Evolutionary conservation across 345 rosid species (phyloP), one percentile per base, ranked within the genome.

Genomic region (Ceriops zippeliana): DNA sequence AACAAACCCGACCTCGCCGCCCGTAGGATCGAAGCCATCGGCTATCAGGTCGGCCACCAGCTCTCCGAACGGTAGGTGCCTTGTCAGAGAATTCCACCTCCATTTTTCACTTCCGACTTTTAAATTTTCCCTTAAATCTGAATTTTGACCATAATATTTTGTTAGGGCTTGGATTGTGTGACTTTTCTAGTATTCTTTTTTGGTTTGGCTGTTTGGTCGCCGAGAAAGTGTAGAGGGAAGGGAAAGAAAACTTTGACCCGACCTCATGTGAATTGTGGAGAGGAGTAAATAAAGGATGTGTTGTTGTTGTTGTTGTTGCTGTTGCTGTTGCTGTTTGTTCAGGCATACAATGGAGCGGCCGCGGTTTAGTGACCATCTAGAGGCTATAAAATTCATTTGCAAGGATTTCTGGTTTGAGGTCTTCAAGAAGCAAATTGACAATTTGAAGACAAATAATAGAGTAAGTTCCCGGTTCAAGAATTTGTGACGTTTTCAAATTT

Each of bases 21-120:
- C 42, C 96, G 97, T 35, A 84, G 99, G 73, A 96, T 96, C 86
- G 97, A 96, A 72, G 92, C 98, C 72, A 96, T 96, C 56, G 99
- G 99, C 68, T 96, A 86, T 66, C 99, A 96, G 79, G 98, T 96
- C 79, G 99, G 99, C 68, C 96, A 90, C 73, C 99, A 96, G 91
- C 99, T 96, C 82, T 90, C 97, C 60, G 99, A 92, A 80, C 87
- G 97, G 97, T 90, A 71, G 34, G 1, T 11, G 13, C 28, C 22
- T 35, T 3, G 5, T 7, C 3, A 16, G n/a, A 2, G 37, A 34
- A 34, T 34, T 34, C 9, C 37, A 34, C 10, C 37, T 34, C 37
- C 37, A 1, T 7, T 34, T 32, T 34, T 34, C 16, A n/a, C 1
- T 26, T 26, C 58, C 8, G 22, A 27, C 22, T 53, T 53, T 11